Conservation (phyloP, 129 eudicot species). For the Lonicera japonica region DNA sequence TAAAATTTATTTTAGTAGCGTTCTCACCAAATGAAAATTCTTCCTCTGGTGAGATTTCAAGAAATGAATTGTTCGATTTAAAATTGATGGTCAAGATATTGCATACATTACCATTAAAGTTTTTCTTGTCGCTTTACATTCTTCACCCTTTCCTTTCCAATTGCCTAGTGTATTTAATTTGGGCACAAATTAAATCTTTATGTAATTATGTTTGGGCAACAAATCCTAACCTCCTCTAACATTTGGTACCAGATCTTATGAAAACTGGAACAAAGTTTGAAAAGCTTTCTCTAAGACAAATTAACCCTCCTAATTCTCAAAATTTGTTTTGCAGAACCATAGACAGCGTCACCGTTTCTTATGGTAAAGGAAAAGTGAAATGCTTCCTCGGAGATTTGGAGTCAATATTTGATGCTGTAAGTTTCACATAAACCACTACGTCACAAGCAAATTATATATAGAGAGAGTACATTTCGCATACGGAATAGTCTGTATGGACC, state of each 20-base stretch:
- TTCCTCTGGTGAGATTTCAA: too few relatives aligned
- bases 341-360: slow-evolving; percentile 72
- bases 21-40: too few relatives aligned
- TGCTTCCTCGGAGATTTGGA: slow-evolving; percentile 60
- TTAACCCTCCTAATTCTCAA: background rate
- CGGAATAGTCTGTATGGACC: too few relatives aligned
- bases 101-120: too few relatives aligned
- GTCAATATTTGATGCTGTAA: slow-evolving; percentile 49
- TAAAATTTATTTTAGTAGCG: too few relatives aligned
- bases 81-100: too few relatives aligned
- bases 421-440: slow-evolving; percentile 20
- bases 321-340: slow-evolving; percentile 43
- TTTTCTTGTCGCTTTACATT: too few relatives aligned
- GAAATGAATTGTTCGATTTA: too few relatives aligned
- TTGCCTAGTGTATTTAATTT: background rate
- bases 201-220: background rate
- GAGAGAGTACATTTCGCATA: too few relatives aligned
- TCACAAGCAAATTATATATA: too few relatives aligned
- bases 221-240: background rate
- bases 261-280: background rate
- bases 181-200: background rate
- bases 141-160: background rate
- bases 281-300: background rate
- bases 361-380: slow-evolving; percentile 64
- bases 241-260: background rate